Evolutionary conservation across 75 land plant species (phyloP).

Genomic region (Pinus taeda): DNA sequence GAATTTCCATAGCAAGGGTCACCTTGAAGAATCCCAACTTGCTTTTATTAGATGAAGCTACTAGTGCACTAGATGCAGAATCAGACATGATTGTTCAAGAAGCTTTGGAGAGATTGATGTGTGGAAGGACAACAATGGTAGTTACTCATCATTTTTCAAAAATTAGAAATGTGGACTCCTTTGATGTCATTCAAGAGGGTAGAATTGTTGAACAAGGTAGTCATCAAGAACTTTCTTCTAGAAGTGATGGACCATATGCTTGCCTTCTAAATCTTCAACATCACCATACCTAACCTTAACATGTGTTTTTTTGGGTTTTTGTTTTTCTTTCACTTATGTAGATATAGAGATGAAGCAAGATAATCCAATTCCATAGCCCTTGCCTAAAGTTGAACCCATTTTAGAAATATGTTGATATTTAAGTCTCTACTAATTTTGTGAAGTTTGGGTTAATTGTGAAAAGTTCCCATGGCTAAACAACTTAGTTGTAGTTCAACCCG

Average conservation of each 20-base stretch:
- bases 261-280: slow-evolving; percentile 68
- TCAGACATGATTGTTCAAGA: slow-evolving; percentile 87
- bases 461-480: too few relatives aligned
- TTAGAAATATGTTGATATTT: too few relatives aligned
- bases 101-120: slow-evolving; percentile 92
- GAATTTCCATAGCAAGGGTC: slow-evolving; percentile 97
- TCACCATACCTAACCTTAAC: slow-evolving; percentile 23
- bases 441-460: too few relatives aligned
- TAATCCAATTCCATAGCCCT: too few relatives aligned
- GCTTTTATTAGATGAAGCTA: slow-evolving; percentile 92
- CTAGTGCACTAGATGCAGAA: slow-evolving; percentile 94
- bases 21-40: slow-evolving; percentile 95
- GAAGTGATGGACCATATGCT: slow-evolving; percentile 55
- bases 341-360: neutral
- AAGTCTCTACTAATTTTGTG: too few relatives aligned
- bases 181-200: slow-evolving; percentile 89
- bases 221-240: slow-evolving; percentile 53
- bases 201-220: slow-evolving; percentile 83
- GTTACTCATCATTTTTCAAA: slow-evolving; percentile 91
- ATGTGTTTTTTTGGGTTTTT: too few relatives aligned
- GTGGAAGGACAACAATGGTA: slow-evolving; percentile 87
- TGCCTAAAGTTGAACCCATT: too few relatives aligned
- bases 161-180: slow-evolving; percentile 77
- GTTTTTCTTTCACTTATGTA: neutral
- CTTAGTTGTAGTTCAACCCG: too few relatives aligned